Base-by-base conservation (phyloP, 2,329 filamentous ascomycete genomes). In the Colletotrichum siamense region DNA sequence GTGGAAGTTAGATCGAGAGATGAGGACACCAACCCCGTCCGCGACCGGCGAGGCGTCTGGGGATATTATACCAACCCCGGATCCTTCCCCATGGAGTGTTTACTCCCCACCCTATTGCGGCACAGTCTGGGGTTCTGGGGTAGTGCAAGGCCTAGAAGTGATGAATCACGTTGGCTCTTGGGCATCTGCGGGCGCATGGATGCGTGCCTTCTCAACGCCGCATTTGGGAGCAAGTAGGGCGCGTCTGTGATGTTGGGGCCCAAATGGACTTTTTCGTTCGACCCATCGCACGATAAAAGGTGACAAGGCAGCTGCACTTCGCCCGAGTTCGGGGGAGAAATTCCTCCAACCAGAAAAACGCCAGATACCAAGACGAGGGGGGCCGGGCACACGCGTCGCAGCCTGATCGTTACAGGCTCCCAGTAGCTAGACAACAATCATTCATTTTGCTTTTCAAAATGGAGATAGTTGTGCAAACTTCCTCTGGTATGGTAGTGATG, bases 321-420 rank as follows among this genome's bases (percentile, higher is more conserved):
- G n/a, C 55, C 68, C 68, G 68, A 52, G 57, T 24, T 39, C 34
- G 52, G 68, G 55, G 30, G 15, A 15, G 16, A 63, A 70, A 49
- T 28, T 63, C 68, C 68, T 70, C 68, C 68, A 63, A 70, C 62
- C 68, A 62, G 36, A 70, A 62, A 49, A 70, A 62, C 67, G 34
- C 52, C 67, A 69, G 32, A 32, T 36, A 70, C 68, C 68, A 63
- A 70, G 68, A 70, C n/a, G 26, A 26, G 16, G 63, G 34, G 34
- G 39, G 15, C 30, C 18, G 15, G 22, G 28, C 30, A 13, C 59
- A 16, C 10, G 28, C 30, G 59, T n/a, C 28, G 32, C 59, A 32
- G 28, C 16, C 16, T 62, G 7, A 22, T 62, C 32, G 30, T 3
- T 62, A 18, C 59, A 22, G 5, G 59, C 26, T 30, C 8, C n/a